Percentiles rank a stretch among this genome's conserved stretches.
Evolutionary conservation across 164 flowering plant species (phyloP).

Genomic region (Nelumbo lutea): DNA sequence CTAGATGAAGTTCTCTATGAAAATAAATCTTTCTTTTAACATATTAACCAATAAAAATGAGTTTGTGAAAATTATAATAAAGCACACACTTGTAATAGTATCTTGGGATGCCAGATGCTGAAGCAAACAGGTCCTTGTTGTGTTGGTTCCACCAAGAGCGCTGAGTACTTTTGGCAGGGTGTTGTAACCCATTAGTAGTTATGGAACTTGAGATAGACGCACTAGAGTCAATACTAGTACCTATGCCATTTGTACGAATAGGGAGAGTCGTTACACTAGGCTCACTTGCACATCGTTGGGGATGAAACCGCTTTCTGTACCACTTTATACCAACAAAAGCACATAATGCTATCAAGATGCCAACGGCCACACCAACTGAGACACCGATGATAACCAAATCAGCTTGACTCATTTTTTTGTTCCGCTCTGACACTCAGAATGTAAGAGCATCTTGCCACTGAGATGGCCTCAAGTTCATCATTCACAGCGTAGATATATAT

Average conservation of each 20-base stretch:
- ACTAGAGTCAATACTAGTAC: slow-evolving; percentile 56
- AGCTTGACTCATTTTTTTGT: slow-evolving; percentile 50
- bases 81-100: slow-evolving; percentile 82
- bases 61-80: not conserved
- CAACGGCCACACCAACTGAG: slow-evolving; percentile 69
- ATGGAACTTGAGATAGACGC: slow-evolving; percentile 54
- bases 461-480: slow-evolving; percentile 7
- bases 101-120: slow-evolving; percentile 71
- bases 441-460: slow-evolving; percentile 52
- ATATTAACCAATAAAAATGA: not conserved
- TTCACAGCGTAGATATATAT: not conserved
- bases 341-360: slow-evolving; percentile 57
- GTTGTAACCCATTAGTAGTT: slow-evolving; percentile 19
- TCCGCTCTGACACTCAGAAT: slow-evolving; percentile 18
- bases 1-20: not conserved
- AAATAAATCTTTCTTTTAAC: not conserved
- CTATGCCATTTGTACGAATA: slow-evolving; percentile 61
- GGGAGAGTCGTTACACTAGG: slow-evolving; percentile 50
- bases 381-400: slow-evolving; percentile 66
- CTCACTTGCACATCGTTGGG: slow-evolving; percentile 31
- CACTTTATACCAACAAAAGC: slow-evolving; percentile 53
- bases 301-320: slow-evolving; percentile 53
- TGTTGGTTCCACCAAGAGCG: slow-evolving; percentile 58
- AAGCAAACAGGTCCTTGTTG: slow-evolving; percentile 49
- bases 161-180: slow-evolving; percentile 27